phyloP scores from a whole-genome alignment of 129 eudicot genomes.

The Pulicaria dysenterica region DNA sequence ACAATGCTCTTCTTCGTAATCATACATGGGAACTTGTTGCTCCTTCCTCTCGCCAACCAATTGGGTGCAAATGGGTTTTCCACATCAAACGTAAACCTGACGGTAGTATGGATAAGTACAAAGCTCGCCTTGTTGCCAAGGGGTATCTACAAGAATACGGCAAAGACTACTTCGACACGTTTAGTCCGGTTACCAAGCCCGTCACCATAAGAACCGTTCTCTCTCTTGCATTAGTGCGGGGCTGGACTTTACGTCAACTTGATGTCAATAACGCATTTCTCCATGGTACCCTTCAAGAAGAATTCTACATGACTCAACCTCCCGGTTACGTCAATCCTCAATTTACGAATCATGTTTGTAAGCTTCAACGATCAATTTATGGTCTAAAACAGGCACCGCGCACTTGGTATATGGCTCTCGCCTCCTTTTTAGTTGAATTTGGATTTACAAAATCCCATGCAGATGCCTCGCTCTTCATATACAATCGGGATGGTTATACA shows the following conservation, averaged over 20 bases:
- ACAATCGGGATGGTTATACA: neutral
- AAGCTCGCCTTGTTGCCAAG: neutral
- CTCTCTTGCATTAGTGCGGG: neutral
- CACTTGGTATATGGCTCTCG: slow-evolving; percentile 1
- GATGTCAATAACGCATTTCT: neutral
- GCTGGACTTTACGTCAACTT: neutral
- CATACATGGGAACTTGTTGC: slow-evolving; percentile 24
- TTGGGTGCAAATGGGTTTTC: slow-evolving; percentile 18
- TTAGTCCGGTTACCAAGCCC: slow-evolving; percentile 10
- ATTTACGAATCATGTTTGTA: slow-evolving; percentile 1
- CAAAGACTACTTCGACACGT: neutral
- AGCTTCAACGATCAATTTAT: neutral
- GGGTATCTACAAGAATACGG: neutral
- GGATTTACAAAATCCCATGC: neutral
- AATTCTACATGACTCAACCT: slow-evolving; percentile 6
- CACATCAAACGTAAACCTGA: neutral
- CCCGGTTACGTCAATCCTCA: neutral
- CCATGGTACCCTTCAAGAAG: too few relatives aligned
- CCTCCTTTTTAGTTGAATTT: neutral
- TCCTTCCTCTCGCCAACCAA: neutral
- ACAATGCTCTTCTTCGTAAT: neutral
- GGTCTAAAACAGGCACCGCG: slow-evolving; percentile 9
- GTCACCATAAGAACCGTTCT: slow-evolving; percentile 3
- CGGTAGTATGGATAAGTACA: neutral
- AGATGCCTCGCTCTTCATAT: neutral